phyloP scores from a whole-genome alignment of 768 basidiomycete species.

The Melanogaster broomeanus region DNA sequence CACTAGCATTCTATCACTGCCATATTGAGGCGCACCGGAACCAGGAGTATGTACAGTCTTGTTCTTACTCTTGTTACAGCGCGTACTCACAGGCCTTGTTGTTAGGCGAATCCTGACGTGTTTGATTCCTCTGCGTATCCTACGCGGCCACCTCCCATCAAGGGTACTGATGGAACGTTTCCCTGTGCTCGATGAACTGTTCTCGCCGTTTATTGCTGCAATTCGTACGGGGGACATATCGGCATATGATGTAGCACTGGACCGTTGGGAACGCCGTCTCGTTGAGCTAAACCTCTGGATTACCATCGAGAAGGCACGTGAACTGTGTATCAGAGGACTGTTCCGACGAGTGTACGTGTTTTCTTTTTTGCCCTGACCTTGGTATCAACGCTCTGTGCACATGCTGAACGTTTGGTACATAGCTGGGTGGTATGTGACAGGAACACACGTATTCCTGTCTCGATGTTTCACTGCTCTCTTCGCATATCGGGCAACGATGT shows the following conservation, averaged over 20 bases:
- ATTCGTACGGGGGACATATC: slow-evolving; percentile 76
- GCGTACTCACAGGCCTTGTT: neutral
- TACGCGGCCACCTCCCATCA: slow-evolving; percentile 87
- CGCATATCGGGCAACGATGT: slow-evolving; percentile 70
- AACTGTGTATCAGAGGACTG: slow-evolving; percentile 80
- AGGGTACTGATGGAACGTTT: slow-evolving; percentile 67
- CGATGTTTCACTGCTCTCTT: slow-evolving; percentile 79
- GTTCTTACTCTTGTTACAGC: neutral
- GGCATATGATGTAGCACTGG: slow-evolving; percentile 79
- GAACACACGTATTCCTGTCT: slow-evolving; percentile 75
- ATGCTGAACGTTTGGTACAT: slow-evolving; percentile 3
- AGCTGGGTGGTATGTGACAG: slow-evolving; percentile 84
- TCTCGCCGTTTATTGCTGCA: slow-evolving; percentile 77
- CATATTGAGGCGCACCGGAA: slow-evolving; percentile 69
- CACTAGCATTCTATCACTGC: slow-evolving; percentile 85
- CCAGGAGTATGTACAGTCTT: slow-evolving; percentile 64
- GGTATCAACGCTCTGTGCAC: neutral
- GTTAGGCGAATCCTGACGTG: slow-evolving; percentile 86
- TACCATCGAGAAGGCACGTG: slow-evolving; percentile 84
- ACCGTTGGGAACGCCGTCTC: slow-evolving; percentile 66
- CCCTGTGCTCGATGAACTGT: slow-evolving; percentile 71
- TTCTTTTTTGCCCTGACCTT: neutral
- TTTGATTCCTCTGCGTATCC: slow-evolving; percentile 84
- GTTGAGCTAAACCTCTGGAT: slow-evolving; percentile 89
- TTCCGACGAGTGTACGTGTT: slow-evolving; percentile 73